A percentile compares a stretch with the other conserved stretches of the same genome.
These are phyloP conservation scores for Candida tropicalis DNA, from an alignment of 1,139 yeast genomes.

Conservation along the genomic window DNA sequence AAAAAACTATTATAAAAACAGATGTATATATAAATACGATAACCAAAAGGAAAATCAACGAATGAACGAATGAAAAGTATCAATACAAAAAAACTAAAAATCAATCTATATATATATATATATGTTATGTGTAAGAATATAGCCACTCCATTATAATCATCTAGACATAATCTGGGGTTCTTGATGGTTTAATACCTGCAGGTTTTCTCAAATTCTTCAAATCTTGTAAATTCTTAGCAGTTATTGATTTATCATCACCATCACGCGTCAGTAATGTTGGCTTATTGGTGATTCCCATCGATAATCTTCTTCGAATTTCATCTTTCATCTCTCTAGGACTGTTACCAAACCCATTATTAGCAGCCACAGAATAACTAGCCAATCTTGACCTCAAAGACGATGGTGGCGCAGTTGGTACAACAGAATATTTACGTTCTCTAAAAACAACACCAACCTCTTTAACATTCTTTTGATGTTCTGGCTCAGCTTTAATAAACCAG, in stretches of 20 bases:
- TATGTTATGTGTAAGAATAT: too few relatives aligned
- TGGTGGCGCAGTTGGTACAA: slow-evolving; percentile 75
- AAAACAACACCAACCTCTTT: slow-evolving; percentile 69
- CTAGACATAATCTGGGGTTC: slow-evolving; percentile 4
- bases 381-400: slow-evolving; percentile 11
- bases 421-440: slow-evolving; percentile 67
- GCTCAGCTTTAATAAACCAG: slow-evolving; percentile 76
- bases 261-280: slow-evolving; percentile 12
- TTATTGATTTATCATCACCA: slow-evolving; percentile 16
- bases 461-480: slow-evolving; percentile 60
- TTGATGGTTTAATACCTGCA: background rate
- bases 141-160: too few relatives aligned
- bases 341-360: background rate
- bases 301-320: slow-evolving; percentile 21
- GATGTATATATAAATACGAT: too few relatives aligned
- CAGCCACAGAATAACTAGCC: background rate
- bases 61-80: too few relatives aligned
- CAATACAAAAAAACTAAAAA: too few relatives aligned
- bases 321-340: slow-evolving; percentile 5
- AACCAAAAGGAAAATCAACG: too few relatives aligned
- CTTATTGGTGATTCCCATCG: slow-evolving; percentile 17
- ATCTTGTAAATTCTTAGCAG: slow-evolving; percentile 19
- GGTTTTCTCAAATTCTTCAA: slow-evolving; percentile 22
- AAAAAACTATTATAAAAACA: too few relatives aligned
- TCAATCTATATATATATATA: too few relatives aligned